Evolutionary conservation across 176 grass and related monocot species (phyloP).

Genomic region (Zea luxurians): DNA sequence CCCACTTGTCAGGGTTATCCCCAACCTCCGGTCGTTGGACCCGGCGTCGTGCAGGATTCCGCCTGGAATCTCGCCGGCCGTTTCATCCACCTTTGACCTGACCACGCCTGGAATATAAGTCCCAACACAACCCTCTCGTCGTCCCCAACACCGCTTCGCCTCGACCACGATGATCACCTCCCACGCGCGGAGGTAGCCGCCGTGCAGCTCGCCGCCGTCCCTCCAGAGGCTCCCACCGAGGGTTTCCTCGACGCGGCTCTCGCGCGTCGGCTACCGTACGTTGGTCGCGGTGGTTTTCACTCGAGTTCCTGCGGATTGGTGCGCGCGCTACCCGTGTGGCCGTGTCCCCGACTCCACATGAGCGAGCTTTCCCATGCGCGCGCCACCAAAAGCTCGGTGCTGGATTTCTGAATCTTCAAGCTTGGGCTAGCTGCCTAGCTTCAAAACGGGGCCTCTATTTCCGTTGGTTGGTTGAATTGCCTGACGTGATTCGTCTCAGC

Average conservation of each 20-base stretch:
- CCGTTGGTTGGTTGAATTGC: neutral
- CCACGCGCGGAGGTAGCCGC: neutral
- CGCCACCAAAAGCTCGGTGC: neutral
- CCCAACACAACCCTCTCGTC: constrained; percentile 18
- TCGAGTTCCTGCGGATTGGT: neutral
- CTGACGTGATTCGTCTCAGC: neutral
- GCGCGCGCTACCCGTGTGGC: neutral
- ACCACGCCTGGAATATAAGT: too few species aligned
- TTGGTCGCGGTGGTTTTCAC: neutral
- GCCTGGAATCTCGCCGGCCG: too few species aligned
- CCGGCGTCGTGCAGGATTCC: too few species aligned
- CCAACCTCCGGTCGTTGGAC: too few species aligned
- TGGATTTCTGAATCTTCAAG: neutral
- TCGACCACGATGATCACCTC: constrained; percentile 33
- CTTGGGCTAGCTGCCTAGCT: constrained; percentile 10
- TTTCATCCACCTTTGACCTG: too few species aligned
- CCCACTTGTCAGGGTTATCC: too few species aligned
- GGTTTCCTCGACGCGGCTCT: neutral
- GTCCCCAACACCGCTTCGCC: neutral
- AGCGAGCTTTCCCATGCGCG: neutral
- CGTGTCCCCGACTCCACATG: neutral
- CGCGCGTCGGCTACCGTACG: neutral
- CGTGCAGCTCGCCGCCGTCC: neutral
- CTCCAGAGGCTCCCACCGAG: neutral
- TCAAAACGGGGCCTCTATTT: neutral